Evolutionary conservation across 2,329 filamentous ascomycete genomes (phyloP).

Genomic region (Magnaporthales sp.): DNA sequence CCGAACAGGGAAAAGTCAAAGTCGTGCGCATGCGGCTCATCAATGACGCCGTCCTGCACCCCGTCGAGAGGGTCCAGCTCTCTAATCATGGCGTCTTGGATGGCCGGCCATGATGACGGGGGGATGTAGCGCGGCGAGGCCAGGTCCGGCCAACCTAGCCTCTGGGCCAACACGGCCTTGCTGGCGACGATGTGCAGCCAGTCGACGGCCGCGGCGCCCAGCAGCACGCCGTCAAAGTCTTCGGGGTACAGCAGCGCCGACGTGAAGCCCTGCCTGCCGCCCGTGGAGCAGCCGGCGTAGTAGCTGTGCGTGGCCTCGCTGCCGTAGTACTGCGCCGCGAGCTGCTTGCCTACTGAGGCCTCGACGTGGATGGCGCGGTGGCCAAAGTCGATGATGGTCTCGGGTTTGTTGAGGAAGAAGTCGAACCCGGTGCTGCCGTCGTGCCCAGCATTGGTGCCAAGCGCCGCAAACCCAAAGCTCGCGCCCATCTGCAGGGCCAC

Average conservation of each 20-base stretch:
- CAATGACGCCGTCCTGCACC: constrained; percentile 8
- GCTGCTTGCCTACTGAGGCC: constrained; percentile 35
- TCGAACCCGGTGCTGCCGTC: constrained; percentile 28
- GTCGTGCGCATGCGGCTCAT: constrained; percentile 5
- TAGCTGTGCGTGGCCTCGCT: constrained; percentile 32
- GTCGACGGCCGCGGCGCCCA: constrained; percentile 29
- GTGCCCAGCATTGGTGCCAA: constrained; percentile 42
- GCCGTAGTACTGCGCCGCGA: constrained; percentile 39
- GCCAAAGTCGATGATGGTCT: constrained; percentile 26
- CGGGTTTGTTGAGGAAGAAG: constrained; percentile 29
- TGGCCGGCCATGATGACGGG: constrained; percentile 23
- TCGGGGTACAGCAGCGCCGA: constrained; percentile 43
- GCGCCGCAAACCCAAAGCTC: constrained; percentile 33
- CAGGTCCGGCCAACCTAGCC: constrained; percentile 25
- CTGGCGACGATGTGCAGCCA: constrained; percentile 26
- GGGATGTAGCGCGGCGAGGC: constrained; percentile 18
- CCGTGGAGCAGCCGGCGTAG: constrained; percentile 50
- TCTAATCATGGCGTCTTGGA: constrained; percentile 7
- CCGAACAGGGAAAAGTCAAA: constrained; percentile 5
- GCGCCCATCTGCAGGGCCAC: constrained; percentile 35
- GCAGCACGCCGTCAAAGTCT: constrained; percentile 30
- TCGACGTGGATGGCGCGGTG: constrained; percentile 32
- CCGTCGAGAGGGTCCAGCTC: constrained; percentile 10
- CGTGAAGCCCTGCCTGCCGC: constrained; percentile 49
- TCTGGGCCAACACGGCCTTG: constrained; percentile 32